Evolutionary conservation across 352 stramenopile genomes (phyloP).

Genomic region (Phytophthora pistaciae): DNA sequence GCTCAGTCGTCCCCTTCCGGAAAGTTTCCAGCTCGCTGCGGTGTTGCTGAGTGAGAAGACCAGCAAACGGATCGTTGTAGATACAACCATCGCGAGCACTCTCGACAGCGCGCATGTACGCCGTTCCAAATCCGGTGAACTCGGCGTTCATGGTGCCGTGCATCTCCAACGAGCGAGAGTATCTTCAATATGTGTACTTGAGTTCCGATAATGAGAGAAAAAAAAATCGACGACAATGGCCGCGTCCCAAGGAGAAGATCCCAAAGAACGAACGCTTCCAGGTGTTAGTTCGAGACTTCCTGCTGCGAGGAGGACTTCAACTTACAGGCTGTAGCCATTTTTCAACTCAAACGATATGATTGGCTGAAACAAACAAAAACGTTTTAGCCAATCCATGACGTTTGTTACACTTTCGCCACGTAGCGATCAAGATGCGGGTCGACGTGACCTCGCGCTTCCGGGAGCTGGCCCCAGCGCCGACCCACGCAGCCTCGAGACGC

Average conservation of each 20-base stretch:
- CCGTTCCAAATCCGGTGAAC: constrained; percentile 15
- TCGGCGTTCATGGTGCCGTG: neutral
- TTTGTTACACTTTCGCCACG: constrained; percentile 18
- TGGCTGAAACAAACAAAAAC: constrained; percentile 3
- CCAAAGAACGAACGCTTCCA: no score
- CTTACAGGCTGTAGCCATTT: constrained; percentile 2
- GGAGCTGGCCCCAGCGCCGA: constrained; percentile 36
- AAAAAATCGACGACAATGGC: no score
- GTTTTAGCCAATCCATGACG: constrained; percentile 12
- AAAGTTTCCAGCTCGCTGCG: neutral
- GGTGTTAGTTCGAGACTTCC: no score
- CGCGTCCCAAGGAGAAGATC: no score
- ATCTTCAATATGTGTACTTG: no score
- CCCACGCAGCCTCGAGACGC: neutral
- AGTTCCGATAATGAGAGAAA: no score
- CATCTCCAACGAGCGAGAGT: no score
- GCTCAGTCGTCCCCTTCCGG: no score
- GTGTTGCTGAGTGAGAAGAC: constrained; percentile 1
- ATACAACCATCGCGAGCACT: constrained; percentile 10
- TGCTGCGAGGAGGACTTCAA: no score
- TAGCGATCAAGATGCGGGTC: constrained; percentile 32
- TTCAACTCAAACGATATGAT: constrained; percentile 2
- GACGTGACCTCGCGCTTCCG: constrained; percentile 48
- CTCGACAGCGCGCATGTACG: constrained; percentile 24
- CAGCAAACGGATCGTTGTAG: constrained; percentile 23